Base-by-base conservation (phyloP, 345 rosid species). In the Passiflora organensis region DNA sequence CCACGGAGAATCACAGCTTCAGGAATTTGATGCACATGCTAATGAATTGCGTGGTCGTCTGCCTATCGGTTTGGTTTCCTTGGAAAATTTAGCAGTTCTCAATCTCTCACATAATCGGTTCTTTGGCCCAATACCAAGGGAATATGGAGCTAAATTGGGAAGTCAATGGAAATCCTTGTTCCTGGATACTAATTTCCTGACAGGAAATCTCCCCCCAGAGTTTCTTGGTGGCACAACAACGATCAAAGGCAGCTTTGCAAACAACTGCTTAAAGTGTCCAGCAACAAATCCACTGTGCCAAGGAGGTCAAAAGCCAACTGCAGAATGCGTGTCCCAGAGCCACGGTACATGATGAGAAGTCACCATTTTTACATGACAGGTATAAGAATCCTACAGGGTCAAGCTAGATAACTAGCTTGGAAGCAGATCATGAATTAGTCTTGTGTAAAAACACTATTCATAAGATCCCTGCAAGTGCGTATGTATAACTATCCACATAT, bases 171-270 rank as follows among this genome's bases (percentile, higher is more conserved):
- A 54, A 64, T 37, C 20, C 34, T 53, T 64, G 51, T 67, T 55
- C 59, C 51, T 73, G 10, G 58, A 69, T 32, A 43, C 59, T 41
- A 77, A 81, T 57, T 74, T 72, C 60, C 75, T 76, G 0, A 18
- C 68, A 4, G 85, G 85, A 21, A 44, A 56, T 65, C 67, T 79
- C 45, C 85, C 91, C 6, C 53, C 34, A 6, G 60, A 75, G 77
- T 76, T 79, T 52, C 37, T 20, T 20, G 45, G 21, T 28, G 37
- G 24, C 10, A 17, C 58, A 39, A 11, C 19, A 4, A 28, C 53
- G 43, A 65, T 67, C 19, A 73, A 50, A 73, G 83, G 83, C 44
- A 84, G 71, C 61, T 76, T 84, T 61, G 78, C 80, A 2, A 73
- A 56, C 48, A 84, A 81, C 60, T 79, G 87, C 64, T 65, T 71